Percentiles rank a stretch among this genome's conserved stretches.
phyloP scores from a whole-genome alignment of 1,139 yeast species.

The Yamadazyma taylorii region DNA sequence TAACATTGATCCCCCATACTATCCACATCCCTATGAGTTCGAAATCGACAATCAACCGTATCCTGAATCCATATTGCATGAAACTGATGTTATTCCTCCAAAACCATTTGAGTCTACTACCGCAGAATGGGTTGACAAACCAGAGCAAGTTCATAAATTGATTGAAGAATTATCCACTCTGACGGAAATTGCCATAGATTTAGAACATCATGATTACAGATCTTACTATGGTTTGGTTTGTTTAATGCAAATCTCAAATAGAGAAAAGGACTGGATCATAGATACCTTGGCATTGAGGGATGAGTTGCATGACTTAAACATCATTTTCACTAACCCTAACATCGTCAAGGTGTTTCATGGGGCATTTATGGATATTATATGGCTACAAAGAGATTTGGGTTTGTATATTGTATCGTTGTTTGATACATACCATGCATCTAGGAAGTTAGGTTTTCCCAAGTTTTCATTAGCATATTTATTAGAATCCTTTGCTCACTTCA shows the following conservation, averaged over 20 bases:
- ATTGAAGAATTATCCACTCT: slow-evolving; percentile 48
- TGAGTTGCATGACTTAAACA: slow-evolving; percentile 66
- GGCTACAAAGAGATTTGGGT: slow-evolving; percentile 97
- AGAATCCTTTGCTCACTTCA: slow-evolving; percentile 78
- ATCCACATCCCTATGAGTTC: slow-evolving; percentile 75
- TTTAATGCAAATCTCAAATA: slow-evolving; percentile 87
- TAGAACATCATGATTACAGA: slow-evolving; percentile 94
- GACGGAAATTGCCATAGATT: slow-evolving; percentile 85
- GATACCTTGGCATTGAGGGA: slow-evolving; percentile 78
- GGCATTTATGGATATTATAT: slow-evolving; percentile 93
- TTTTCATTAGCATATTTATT: slow-evolving; percentile 83
- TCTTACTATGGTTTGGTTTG: slow-evolving; percentile 89
- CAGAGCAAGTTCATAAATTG: slow-evolving; percentile 54
- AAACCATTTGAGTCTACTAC: slow-evolving; percentile 64
- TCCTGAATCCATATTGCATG: slow-evolving; percentile 55
- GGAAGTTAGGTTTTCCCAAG: slow-evolving; percentile 72
- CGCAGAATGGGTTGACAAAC: slow-evolving; percentile 72
- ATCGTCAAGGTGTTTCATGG: slow-evolving; percentile 93
- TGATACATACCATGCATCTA: slow-evolving; percentile 91
- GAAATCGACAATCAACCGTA: slow-evolving; percentile 77
- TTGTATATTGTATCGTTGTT: slow-evolving; percentile 84
- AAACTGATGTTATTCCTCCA: slow-evolving; percentile 53
- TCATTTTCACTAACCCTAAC: slow-evolving; percentile 74
- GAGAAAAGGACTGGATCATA: slow-evolving; percentile 79
- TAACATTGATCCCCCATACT: slow-evolving; percentile 55